Conservation (phyloP, 148 eudicot species). For the Vaccinium myrtillus region DNA sequence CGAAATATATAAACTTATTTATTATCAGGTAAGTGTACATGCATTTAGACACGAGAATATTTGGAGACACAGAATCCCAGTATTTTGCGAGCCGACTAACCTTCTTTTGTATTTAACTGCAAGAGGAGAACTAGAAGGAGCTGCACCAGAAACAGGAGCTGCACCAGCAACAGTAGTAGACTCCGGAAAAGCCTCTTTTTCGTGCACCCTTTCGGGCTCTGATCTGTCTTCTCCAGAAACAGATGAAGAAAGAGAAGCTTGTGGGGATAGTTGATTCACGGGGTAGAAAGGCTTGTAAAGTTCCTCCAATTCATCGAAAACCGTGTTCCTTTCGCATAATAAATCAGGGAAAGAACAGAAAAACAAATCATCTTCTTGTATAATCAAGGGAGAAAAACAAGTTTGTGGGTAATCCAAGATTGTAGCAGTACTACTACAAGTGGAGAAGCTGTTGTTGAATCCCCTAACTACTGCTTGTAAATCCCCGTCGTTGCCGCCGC, state of each 20-base stretch:
- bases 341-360: slow-evolving; percentile 23
- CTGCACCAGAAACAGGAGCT: neutral
- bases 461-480: slow-evolving; percentile 55
- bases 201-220: slow-evolving; percentile 13
- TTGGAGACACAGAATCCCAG: neutral
- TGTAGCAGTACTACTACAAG: neutral
- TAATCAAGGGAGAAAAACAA: slow-evolving; percentile 3
- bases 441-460: neutral
- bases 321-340: neutral
- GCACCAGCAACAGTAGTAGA: neutral
- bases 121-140: neutral
- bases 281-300: slow-evolving; percentile 48
- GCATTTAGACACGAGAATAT: neutral
- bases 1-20: neutral
- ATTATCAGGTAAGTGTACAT: neutral
- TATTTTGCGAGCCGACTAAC: slow-evolving; percentile 10
- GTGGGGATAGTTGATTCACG: neutral
- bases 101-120: slow-evolving; percentile 31
- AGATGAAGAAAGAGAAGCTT: neutral
- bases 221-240: neutral
- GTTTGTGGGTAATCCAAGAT: slow-evolving; percentile 11
- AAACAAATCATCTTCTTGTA: neutral
- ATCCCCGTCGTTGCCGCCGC: slow-evolving; percentile 37
- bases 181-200: neutral
- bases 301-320: slow-evolving; percentile 31